Conservation (phyloP, 306 rosid genomes). For the Mimosa bimucronata region DNA sequence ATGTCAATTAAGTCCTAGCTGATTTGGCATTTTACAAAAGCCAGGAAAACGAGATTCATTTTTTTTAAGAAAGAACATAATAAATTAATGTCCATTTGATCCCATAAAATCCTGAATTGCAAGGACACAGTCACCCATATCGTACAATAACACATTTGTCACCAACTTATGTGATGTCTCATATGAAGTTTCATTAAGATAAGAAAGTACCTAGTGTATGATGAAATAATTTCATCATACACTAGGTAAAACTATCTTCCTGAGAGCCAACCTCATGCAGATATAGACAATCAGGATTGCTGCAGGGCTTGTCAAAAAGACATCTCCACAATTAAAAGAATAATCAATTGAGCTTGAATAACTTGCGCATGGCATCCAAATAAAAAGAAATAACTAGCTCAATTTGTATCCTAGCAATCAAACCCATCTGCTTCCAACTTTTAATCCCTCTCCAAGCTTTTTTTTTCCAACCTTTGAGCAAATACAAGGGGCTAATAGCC, state of each 20-base stretch:
- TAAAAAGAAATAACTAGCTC: no score
- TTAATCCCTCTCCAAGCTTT: no score
- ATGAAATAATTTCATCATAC: slow-evolving; percentile 95
- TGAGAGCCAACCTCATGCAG: slow-evolving; percentile 92
- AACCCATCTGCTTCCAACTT: no score
- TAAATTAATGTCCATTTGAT: background rate
- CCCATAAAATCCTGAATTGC: background rate
- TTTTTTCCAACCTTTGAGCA: no score
- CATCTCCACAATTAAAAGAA: slow-evolving; percentile 15
- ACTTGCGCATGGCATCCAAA: no score
- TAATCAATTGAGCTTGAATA: no score
- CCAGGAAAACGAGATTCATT: background rate
- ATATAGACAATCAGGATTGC: slow-evolving; percentile 93
- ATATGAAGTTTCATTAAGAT: no score
- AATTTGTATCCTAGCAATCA: no score
- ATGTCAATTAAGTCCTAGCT: slow-evolving; percentile 18
- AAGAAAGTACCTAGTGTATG: slow-evolving; percentile 70
- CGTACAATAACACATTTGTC: slow-evolving; percentile 2
- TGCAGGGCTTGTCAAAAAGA: slow-evolving; percentile 79
- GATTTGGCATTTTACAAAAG: slow-evolving; percentile 15
- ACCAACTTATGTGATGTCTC: background rate
- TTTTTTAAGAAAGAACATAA: background rate
- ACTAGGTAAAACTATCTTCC: slow-evolving; percentile 91
- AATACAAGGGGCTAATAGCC: no score
- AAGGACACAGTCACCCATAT: slow-evolving; percentile 14